Base-by-base conservation (phyloP, 129 eudicot species). In the Gnaphalium uliginosum region DNA sequence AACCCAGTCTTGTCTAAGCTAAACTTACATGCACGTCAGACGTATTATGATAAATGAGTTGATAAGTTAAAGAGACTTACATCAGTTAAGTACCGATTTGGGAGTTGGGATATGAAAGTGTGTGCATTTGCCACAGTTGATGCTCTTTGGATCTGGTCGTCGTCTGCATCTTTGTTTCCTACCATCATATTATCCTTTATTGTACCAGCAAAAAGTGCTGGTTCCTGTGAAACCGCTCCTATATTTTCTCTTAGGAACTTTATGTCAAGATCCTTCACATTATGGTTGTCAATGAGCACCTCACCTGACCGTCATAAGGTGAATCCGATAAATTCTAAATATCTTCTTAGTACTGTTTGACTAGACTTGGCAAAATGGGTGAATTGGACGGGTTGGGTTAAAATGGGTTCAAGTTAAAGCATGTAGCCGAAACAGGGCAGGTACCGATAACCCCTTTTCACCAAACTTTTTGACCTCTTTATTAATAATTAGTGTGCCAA, bases 151-250 rank as follows among this genome's bases (percentile, higher is more conserved):
- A 91, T 82, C 86, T 84, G 87, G 61, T 82, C 78, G 27, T 88
- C 92, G 51, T 84, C 83, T 68, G 90, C 94, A 58, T 79, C 88
- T 70, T 54, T 63, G 72, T 86, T 86, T 83, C 97, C 97, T 46
- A 83, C 86, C 82, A 81, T 86, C 85, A 91, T 81, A 83, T 91
- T 91, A 29, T 91, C 91, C 78, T 73, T 81, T 54, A 91, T 91
- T 78, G 87, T 84, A 67, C 97, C 97, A 6, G 89, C 69, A 85
- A 91, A 91, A 26, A 91, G 88, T 39, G 97, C 81, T 25, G 97
- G 97, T 85, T 91, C 97, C 79, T 91, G 97, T 39, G 94, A 91
- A 86, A 91, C 97, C 18, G 87, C 82, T 70, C 94, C 97, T 39
- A 91, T 73, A 53, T 88, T 91, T 83, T 85, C 75, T 79, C 97